These are phyloP conservation scores for Hygrophorus russula DNA, from an alignment of 768 basidiomycete species.

Conservation along the genomic window DNA sequence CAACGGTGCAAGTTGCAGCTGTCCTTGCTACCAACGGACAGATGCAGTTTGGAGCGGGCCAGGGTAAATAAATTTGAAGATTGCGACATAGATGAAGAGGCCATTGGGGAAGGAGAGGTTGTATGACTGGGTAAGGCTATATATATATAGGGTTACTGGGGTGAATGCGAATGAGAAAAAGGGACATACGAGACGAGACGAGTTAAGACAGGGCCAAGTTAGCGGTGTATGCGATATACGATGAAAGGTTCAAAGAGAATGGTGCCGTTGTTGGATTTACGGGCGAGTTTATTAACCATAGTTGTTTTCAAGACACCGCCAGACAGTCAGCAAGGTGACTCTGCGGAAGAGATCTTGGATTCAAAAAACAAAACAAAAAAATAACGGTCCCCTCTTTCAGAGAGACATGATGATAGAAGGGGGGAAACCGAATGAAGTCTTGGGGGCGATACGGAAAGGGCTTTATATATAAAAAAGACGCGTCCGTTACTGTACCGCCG, in stretches of 20 bases:
- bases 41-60: constrained; percentile 66
- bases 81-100: constrained; percentile 31
- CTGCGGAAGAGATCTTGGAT: constrained; percentile 20
- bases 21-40: constrained; percentile 51
- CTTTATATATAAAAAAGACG: constrained; percentile 15
- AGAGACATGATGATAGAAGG: constrained; percentile 31
- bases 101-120: constrained; percentile 9
- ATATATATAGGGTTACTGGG: constrained; percentile 8
- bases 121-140: constrained; percentile 7
- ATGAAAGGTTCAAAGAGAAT: constrained; percentile 81
- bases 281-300: constrained; percentile 81
- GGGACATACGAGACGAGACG: constrained; percentile 15
- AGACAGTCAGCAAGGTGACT: constrained; percentile 27
- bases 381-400: too few species aligned
- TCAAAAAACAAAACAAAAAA: too few species aligned
- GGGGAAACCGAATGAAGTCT: constrained; percentile 10
- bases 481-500: constrained; percentile 3
- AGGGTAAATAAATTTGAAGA: constrained; percentile 43
- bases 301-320: constrained; percentile 25
- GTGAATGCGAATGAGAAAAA: constrained; percentile 1
- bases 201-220: constrained; percentile 18
- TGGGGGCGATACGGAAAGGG: constrained; percentile 12
- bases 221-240: constrained; percentile 76
- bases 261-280: constrained; percentile 77
- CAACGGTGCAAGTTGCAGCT: constrained; percentile 72